Percentiles rank a stretch among this genome's conserved stretches.
Conservation (phyloP, 2,329 filamentous ascomycete species). For the Colletotrichum neosansevieriae region DNA sequence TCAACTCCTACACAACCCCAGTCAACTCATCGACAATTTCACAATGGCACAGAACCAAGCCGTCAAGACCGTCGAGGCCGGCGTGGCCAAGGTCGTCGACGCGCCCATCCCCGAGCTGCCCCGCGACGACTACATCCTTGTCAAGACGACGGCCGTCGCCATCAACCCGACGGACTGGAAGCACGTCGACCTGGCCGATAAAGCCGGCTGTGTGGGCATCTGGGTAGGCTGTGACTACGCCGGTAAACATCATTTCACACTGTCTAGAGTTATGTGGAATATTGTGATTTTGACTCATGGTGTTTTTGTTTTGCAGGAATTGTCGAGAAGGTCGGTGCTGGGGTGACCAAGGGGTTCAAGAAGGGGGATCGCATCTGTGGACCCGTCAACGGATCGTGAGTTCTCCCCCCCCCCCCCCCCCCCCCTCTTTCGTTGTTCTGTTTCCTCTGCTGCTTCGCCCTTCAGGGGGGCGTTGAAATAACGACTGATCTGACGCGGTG, state of each 20-base stretch:
- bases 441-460: too few relatives aligned
- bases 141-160: slow-evolving; percentile 51
- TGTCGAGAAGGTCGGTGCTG: slow-evolving; percentile 58
- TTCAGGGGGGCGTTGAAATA: too few relatives aligned
- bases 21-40: not conserved
- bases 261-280: too few relatives aligned
- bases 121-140: slow-evolving; percentile 48
- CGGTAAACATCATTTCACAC: slow-evolving; percentile 44
- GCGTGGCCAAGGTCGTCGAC: slow-evolving; percentile 48
- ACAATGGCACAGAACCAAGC: slow-evolving; percentile 39
- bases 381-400: slow-evolving; percentile 51
- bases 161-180: slow-evolving; percentile 55
- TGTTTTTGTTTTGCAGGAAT: slow-evolving; percentile 37
- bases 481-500: not conserved
- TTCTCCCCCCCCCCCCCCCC: not conserved
- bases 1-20: not conserved
- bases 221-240: slow-evolving; percentile 60
- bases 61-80: slow-evolving; percentile 38
- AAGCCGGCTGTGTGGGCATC: slow-evolving; percentile 40
- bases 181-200: slow-evolving; percentile 45
- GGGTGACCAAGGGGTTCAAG: slow-evolving; percentile 57
- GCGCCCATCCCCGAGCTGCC: slow-evolving; percentile 41
- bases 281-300: too few relatives aligned
- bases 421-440: not conserved
- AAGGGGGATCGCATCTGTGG: slow-evolving; percentile 62